These are phyloP conservation scores for Xylariaceae sp. DNA, from an alignment of 2,329 filamentous ascomycete species.

Conservation along the genomic window DNA sequence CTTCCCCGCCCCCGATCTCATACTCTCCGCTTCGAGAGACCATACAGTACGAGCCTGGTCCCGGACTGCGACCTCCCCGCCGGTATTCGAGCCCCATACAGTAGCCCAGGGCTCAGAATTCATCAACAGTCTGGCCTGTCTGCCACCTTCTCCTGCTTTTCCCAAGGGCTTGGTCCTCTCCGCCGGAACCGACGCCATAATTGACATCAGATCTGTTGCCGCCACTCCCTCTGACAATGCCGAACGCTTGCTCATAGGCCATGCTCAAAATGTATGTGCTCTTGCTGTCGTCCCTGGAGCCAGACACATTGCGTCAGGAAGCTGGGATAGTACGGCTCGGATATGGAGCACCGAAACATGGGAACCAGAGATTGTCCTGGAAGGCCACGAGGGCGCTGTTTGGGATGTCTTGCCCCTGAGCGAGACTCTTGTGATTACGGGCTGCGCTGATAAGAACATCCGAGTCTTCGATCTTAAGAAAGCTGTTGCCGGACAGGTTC, in stretches of 20 bases:
- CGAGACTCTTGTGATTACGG: constrained; percentile 76
- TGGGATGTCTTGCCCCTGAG: constrained; percentile 90
- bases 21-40: constrained; percentile 87
- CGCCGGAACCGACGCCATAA: constrained; percentile 85
- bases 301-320: constrained; percentile 76
- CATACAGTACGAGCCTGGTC: constrained; percentile 86
- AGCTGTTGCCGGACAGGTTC: constrained; percentile 49
- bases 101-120: constrained; percentile 76
- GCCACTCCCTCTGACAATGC: constrained; percentile 67
- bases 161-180: constrained; percentile 80
- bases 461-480: constrained; percentile 71
- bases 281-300: constrained; percentile 72
- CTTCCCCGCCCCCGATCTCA: constrained; percentile 65
- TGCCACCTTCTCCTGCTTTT: constrained; percentile 61
- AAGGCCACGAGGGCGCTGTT: constrained; percentile 70
- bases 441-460: constrained; percentile 84
- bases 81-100: constrained; percentile 71
- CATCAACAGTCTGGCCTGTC: constrained; percentile 77
- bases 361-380: constrained; percentile 67
- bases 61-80: constrained; percentile 58
- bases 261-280: constrained; percentile 81
- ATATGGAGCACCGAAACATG: constrained; percentile 84
- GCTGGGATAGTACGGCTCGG: constrained; percentile 86
- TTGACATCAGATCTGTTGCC: constrained; percentile 75
- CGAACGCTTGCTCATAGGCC: constrained; percentile 79